Base-by-base conservation (phyloP, 306 rosid genomes). In the Coriaria nepalensis region DNA sequence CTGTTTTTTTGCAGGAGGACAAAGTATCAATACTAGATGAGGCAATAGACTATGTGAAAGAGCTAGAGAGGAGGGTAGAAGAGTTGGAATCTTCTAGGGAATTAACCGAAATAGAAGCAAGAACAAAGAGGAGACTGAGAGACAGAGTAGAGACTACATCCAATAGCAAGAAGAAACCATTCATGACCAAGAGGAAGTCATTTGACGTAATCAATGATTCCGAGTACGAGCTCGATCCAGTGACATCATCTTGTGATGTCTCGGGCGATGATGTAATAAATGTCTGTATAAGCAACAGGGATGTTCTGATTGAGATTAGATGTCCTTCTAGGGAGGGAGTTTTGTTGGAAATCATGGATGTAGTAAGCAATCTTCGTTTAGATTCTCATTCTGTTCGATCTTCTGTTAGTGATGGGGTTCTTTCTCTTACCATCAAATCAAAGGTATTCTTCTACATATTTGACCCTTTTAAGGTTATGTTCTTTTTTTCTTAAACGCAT, bases 361-460 rank as follows among this genome's bases (percentile, higher is more conserved):
- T 63, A 57, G 40, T 76, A 35, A 77, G 70, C 69, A 57, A 42
- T 60, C 65, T 77, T 68, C 67, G 52, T 12, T 53, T 86, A 62
- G 83, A 86, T 70, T 69, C 77, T 41, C 76, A 63, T 57, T 81
- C 93, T 10, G 75, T 81, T 76, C 86, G 76, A 63, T 86, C 96
- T 37, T 74, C 83, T 55, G 76, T 70, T 13, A 29, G 42, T 38
- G 81, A 68, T 46, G 96, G 96, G 47, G 65, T 59, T 64, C 69
- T 86, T 69, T 59, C 56, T 58, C 58, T 78, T 42, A 74, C 64
- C 37, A 74, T 86, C 49, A 74, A 74, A 58, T 81, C 88, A 32
- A 67, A 52, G 86, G 96, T 81, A 67, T 9, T 47, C 10, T 20
- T 43, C 10, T 63, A 47, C 55, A 11, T 4, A 20, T 45, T 7